These are phyloP conservation scores for Lolium rigidum DNA, from an alignment of 176 grass and related monocot genomes.

Conservation along the genomic window DNA sequence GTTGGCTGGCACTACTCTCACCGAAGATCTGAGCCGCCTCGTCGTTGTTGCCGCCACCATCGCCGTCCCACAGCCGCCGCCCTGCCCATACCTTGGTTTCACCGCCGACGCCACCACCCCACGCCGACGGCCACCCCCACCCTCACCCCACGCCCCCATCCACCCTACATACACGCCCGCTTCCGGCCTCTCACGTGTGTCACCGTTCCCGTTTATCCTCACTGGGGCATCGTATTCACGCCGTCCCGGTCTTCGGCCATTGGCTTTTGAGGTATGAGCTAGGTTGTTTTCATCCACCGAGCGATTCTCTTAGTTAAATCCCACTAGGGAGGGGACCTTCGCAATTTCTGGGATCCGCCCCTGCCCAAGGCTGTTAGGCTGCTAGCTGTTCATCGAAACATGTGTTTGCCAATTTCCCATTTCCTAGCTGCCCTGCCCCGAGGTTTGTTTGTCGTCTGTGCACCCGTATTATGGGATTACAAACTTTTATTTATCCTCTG, in stretches of 20 bases:
- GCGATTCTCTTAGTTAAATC: background rate
- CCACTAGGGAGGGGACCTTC: constrained; percentile 3
- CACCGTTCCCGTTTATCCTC: background rate
- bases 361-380: background rate
- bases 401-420: background rate
- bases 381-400: background rate
- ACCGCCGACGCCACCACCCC: background rate
- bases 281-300: constrained; percentile 13
- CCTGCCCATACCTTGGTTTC: background rate
- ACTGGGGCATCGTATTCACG: background rate
- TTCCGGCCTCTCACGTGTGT: background rate
- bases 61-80: constrained; percentile 4
- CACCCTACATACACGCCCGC: background rate
- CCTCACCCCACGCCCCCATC: background rate
- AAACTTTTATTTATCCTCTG: background rate
- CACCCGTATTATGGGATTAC: background rate
- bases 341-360: constrained; percentile 7
- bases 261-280: constrained; percentile 9
- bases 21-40: constrained; percentile 32
- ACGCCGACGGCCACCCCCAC: background rate
- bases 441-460: background rate
- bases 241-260: background rate
- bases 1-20: background rate
- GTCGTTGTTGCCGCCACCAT: background rate
- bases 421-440: background rate